A percentile compares a stretch with the other conserved stretches of the same genome.
These are phyloP conservation scores for Neoconidiobolus thromboides DNA, from an alignment of 371 early-diverging fungal genomes.

Conservation along the genomic window DNA sequence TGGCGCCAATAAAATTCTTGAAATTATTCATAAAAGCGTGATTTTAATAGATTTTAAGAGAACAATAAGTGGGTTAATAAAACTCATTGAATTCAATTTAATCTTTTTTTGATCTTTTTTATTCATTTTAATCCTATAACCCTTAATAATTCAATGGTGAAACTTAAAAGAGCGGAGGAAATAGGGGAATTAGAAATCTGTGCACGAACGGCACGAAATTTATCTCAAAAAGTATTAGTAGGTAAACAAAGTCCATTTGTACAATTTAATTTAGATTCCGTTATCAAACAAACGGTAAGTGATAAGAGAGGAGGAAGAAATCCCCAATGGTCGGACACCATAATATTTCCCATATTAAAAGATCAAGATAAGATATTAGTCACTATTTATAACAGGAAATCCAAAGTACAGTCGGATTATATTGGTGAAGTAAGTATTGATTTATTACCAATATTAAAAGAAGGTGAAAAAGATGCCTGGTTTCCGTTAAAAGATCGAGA, in stretches of 20 bases:
- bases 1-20: too few relatives aligned
- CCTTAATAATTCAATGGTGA: not conserved
- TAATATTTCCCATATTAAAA: not conserved
- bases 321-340: not conserved
- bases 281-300: not conserved
- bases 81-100: too few relatives aligned
- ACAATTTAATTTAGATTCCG: not conserved
- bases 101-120: too few relatives aligned
- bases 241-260: conserved; percentile 5
- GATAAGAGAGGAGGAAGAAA: conserved; percentile 5
- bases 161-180: not conserved
- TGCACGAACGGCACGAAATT: not conserved
- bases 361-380: not conserved
- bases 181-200: not conserved
- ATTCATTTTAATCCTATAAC: too few relatives aligned
- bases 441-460: not conserved
- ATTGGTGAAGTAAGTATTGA: conserved; percentile 1
- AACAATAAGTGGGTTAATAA: too few relatives aligned
- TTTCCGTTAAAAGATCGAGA: not conserved
- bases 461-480: conserved; percentile 1
- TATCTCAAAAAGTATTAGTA: not conserved
- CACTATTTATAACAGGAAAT: not conserved
- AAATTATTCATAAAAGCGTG: too few relatives aligned
- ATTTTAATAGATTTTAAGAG: too few relatives aligned
- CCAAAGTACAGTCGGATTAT: not conserved